These are phyloP conservation scores for Xylaria bambusicola DNA, from an alignment of 495 filamentous ascomycete species.

Conservation along the genomic window DNA sequence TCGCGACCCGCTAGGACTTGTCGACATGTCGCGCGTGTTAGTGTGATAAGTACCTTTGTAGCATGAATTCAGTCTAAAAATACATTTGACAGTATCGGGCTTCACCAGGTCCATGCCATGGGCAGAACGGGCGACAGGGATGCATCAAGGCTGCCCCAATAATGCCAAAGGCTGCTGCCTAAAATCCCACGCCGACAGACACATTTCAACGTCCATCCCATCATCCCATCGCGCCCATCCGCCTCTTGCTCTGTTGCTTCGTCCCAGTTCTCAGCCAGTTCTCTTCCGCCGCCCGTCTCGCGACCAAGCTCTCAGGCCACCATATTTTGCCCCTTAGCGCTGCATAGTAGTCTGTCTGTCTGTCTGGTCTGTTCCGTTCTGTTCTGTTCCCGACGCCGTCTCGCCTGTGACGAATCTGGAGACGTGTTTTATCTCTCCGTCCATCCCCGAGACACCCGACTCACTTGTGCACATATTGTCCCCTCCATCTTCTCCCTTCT, in stretches of 20 bases:
- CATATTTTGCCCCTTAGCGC: conserved; percentile 18
- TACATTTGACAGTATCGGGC: background rate
- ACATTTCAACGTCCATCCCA: conserved; percentile 21
- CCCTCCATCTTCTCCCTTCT: conserved; percentile 15
- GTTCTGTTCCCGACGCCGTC: conserved; percentile 12
- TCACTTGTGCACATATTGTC: conserved; percentile 1
- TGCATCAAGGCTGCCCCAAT: conserved; percentile 25
- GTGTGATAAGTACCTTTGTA: conserved; percentile 17
- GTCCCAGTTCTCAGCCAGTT: conserved; percentile 5
- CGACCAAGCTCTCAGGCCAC: conserved; percentile 18
- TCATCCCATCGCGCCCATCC: background rate
- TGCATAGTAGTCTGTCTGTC: too few species aligned
- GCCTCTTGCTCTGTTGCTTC: background rate
- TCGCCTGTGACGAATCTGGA: conserved; percentile 21
- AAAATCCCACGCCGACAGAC: conserved; percentile 31
- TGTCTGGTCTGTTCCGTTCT: too few species aligned
- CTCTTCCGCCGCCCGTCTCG: background rate
- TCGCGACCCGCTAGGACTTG: conserved; percentile 36
- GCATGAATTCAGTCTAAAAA: background rate
- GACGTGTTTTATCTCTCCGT: conserved; percentile 17
- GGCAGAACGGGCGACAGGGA: conserved; percentile 12
- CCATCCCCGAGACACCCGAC: conserved; percentile 8
- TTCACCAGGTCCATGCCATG: too few species aligned
- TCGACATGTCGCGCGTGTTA: conserved; percentile 21
- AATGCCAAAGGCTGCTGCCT: conserved; percentile 37